Base-by-base conservation (phyloP, 2,329 filamentous ascomycete species). In the Stachybotrys elegans region DNA sequence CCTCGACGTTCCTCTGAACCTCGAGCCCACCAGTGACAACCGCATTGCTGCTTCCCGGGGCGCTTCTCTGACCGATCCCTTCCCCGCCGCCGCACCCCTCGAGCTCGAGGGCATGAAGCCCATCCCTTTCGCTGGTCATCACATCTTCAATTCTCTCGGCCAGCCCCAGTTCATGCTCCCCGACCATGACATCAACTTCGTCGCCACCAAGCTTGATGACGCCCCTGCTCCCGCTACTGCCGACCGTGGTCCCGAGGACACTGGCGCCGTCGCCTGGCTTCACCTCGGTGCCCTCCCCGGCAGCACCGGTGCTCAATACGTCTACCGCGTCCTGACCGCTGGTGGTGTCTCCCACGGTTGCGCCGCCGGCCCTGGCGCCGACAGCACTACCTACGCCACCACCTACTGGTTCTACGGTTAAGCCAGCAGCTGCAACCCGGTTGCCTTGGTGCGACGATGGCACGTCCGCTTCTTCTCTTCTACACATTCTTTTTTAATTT, bases 111-210 rank as follows among this genome's bases (percentile, higher is more conserved):
- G 72, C 25, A 46, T 59, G 6, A 58, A 58, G 42, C 49, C 57
- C 2, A 46, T 76, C 6, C 62, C 65, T 40, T 71, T 74, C 53
- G 58, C 83, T 13, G 85, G 84, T 22, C 73, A 79, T 54, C 85
- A 89, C 71, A 86, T 72, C 73, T 88, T 88, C 70, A 75, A 75
- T 61, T 48, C 49, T 38, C 50, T 56, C 36, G 64, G 72, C 49
- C 62, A 68, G 1, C 84, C 85, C 2, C 79, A 72, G 12, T 88
- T 88, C 58, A 70, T 78, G 46, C 68, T 87, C 29, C 57, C 63
- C 41, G 59, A 54, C 6, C 57, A 62, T 31, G 55, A 58, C 27
- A 56, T 62, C 22, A 61, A 67, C 52, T 59, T 69, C 56, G 62
- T 73, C 51, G 68, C 57, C 43, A 72, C 71, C 59, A 80, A 81